Evolutionary conservation across 768 basidiomycete genomes (phyloP), one percentile per base, ranked within the genome.

Genomic region (Hygrophoropsis aurantiaca): DNA sequence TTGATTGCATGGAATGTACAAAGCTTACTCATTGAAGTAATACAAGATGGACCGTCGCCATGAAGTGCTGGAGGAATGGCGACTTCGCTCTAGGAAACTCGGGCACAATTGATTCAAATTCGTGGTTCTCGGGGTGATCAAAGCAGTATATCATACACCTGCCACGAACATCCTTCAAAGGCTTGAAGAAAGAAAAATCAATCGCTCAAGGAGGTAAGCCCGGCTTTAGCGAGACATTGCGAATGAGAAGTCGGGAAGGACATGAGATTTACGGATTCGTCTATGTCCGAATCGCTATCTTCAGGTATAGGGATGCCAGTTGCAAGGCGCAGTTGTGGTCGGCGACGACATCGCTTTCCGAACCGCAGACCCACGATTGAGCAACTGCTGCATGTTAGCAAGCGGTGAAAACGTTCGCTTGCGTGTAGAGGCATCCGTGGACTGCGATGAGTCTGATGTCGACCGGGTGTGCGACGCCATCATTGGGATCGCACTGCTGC

Each of bases 241-340:
- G 81, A 80, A 54, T 78, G 85, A 16, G 84, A 81, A 18, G 82
- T 71, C 1, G 88, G 87, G 56, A 91, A 89, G 4, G 87, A 87
- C 65, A 87, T 74, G 15, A 81, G 67, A 53, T 89, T 82, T 20
- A 74, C 64, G 11, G 82, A 78, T 19, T 76, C 71, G 40, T 79
- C 80, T 56, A 72, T 74, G 30, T 87, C 88, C 0, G 82, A 86
- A 56, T 89, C 87, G 52, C 77, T 81, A 55, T 84, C 79, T 53
- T 81, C 84, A 2, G 89, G 88, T 16, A 89, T 74, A n/a, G 88
- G 90, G 32, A 89, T 82, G 20, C 72, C 72, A 47, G 84, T 80
- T 1, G 89, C 87, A 37, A 85, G 70, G 32, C 90, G 75, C 3
- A 90, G 69, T 44, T 70, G 68, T 37, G 70, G 27, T 30, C n/a